Conservation (phyloP, 148 eudicot genomes). For the Heliamphora exappendiculata region DNA sequence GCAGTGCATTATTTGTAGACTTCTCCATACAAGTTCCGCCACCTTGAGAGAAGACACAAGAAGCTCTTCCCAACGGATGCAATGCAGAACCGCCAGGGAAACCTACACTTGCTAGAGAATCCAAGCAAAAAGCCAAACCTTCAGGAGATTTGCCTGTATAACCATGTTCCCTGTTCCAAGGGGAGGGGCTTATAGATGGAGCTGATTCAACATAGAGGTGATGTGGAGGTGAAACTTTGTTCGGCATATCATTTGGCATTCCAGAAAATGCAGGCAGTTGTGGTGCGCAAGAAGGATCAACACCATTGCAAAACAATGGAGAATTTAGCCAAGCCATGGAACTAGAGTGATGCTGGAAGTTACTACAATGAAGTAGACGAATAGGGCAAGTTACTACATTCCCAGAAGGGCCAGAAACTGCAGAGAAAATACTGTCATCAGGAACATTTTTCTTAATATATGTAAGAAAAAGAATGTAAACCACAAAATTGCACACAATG, state of each 20-base stretch:
- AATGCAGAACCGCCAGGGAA: conserved; percentile 36
- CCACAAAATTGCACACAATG: not conserved
- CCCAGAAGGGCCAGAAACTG: conserved; percentile 44
- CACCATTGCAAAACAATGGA: conserved; percentile 37
- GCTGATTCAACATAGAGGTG: conserved; percentile 48
- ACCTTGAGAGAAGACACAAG: conserved; percentile 34
- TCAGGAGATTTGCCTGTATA: conserved; percentile 36
- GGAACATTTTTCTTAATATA: too few species aligned
- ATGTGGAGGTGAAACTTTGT: conserved; percentile 29
- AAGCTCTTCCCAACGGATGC: conserved; percentile 35
- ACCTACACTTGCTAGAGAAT: conserved; percentile 29
- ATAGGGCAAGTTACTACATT: conserved; percentile 24
- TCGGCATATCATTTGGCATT: conserved; percentile 35
- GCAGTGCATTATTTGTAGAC: conserved; percentile 28
- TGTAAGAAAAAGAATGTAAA: not conserved
- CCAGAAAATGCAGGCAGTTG: conserved; percentile 40
- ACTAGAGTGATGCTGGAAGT: conserved; percentile 41
- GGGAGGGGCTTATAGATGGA: conserved; percentile 32
- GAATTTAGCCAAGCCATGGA: conserved; percentile 40
- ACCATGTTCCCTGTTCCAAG: conserved; percentile 31
- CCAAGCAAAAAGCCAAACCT: conserved; percentile 30
- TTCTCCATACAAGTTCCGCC: conserved; percentile 27
- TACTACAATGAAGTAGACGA: conserved; percentile 37
- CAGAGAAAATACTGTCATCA: conserved; percentile 7
- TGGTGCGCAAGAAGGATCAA: conserved; percentile 31